Base-by-base conservation (phyloP, 163 green algal species). In the Trebouxia gelatinosa region DNA sequence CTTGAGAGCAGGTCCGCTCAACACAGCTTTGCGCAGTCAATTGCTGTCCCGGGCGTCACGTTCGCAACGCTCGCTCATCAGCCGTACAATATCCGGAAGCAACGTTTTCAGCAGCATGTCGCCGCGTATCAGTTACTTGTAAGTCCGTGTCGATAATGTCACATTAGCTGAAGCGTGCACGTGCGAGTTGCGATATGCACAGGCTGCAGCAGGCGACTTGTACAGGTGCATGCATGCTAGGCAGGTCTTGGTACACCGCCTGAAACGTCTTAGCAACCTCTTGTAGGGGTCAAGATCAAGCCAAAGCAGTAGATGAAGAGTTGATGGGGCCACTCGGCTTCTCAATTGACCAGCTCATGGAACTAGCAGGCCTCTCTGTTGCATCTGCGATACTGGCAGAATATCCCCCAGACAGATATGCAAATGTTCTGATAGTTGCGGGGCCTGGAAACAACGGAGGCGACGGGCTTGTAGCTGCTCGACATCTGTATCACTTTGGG, bases 361-460 rank as follows among this genome's bases (percentile, higher is more conserved):
- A 98, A 84, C 87, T 99, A 17, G 95, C 95, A n/a, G 94, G 61
- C 31, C 19, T 68, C 23, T 77, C 50, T 58, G 37, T 76, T 29
- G 59, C 65, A 31, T 75, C 39, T 35, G 61, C 64, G 23, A 72
- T 72, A 35, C 7, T 72, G 5, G 64, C 64, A 29, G 64, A 72
- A 21, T 72, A 72, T 29, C 64, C 64, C 34, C 64, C 64, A 21
- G 50, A 35, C 21, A 35, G 50, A 32, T 72, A 23, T 16, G 31
- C 64, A 0, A 21, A 26, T 61, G 89, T 97, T 50, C 88, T 97
- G 39, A 87, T 99, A 26, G 74, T 98, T 17, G 92, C 86, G 28
- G 95, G 95, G 2, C 96, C 96, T 0, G 96, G 96, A 70, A 99
- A 99, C 92, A 99, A 99, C 80, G 96, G 96, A 31, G 64, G 64